Conservation (phyloP, 2,329 filamentous ascomycete species). For the Xylariales sp. region DNA sequence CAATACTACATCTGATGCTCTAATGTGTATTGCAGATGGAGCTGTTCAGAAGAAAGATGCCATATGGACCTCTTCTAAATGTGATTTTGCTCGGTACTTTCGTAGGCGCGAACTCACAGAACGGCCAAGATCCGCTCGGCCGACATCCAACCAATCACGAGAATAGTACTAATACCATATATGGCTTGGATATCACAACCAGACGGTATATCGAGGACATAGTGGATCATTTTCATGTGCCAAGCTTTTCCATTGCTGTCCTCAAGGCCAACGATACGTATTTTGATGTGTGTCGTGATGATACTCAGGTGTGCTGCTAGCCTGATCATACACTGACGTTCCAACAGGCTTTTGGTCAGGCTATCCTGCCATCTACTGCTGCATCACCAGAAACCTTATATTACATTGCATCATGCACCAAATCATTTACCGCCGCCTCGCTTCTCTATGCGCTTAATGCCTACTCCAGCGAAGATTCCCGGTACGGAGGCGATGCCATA, state of each 20-base stretch:
- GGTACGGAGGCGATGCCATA: too few species aligned
- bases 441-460: neutral
- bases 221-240: constrained; percentile 1
- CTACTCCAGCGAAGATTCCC: too few species aligned
- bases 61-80: too few species aligned
- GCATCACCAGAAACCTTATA: constrained; percentile 1
- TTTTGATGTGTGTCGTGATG: neutral
- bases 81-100: too few species aligned
- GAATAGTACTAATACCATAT: neutral
- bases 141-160: neutral
- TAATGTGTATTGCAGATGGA: too few species aligned
- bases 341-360: neutral
- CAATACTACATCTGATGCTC: too few species aligned
- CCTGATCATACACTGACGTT: neutral
- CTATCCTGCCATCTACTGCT: neutral
- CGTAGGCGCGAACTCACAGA: too few species aligned
- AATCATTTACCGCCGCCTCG: constrained; percentile 1
- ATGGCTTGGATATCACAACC: neutral
- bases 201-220: neutral
- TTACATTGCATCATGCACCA: constrained; percentile 2
- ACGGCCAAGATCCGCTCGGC: too few species aligned
- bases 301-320: too few species aligned
- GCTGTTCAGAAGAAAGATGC: too few species aligned
- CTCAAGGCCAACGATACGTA: neutral
- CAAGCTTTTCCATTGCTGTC: neutral